Evolutionary conservation across 2,329 filamentous ascomycete species (phyloP).

Genomic region (Colletotrichum limetticola): DNA sequence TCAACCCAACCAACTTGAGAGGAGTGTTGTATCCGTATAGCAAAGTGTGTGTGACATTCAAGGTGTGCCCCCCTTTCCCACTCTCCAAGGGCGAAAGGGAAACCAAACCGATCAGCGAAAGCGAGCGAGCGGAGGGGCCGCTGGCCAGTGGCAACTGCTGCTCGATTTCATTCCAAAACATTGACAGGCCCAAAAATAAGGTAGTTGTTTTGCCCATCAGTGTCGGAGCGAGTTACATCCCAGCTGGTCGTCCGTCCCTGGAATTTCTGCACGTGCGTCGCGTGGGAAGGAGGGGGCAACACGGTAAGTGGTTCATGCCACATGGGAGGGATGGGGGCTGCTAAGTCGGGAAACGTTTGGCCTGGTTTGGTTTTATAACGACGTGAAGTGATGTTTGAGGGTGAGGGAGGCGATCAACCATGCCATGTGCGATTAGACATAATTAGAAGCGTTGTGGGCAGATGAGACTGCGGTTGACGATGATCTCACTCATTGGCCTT

Average conservation of each 20-base stretch:
- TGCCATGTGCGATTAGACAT: background rate
- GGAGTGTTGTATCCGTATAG: no score
- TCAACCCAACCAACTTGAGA: background rate
- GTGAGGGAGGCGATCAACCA: background rate
- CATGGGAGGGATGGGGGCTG: background rate
- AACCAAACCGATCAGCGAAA: background rate
- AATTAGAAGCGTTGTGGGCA: background rate
- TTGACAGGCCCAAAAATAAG: background rate
- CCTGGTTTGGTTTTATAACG: background rate
- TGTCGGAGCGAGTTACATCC: constrained; percentile 9
- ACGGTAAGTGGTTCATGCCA: background rate
- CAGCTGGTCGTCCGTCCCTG: background rate
- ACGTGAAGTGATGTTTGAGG: background rate
- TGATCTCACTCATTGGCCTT: background rate
- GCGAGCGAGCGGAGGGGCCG: background rate
- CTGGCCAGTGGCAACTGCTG: background rate
- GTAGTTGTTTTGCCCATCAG: background rate
- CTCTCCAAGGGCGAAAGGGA: background rate
- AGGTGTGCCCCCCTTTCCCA: background rate
- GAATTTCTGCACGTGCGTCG: background rate
- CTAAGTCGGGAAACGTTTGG: constrained; percentile 6
- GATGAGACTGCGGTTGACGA: background rate
- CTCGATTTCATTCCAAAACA: background rate
- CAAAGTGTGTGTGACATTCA: background rate
- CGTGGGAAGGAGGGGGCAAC: background rate